Evolutionary conservation across 768 basidiomycete genomes (phyloP).

Genomic region (Boletellus ananiceps): DNA sequence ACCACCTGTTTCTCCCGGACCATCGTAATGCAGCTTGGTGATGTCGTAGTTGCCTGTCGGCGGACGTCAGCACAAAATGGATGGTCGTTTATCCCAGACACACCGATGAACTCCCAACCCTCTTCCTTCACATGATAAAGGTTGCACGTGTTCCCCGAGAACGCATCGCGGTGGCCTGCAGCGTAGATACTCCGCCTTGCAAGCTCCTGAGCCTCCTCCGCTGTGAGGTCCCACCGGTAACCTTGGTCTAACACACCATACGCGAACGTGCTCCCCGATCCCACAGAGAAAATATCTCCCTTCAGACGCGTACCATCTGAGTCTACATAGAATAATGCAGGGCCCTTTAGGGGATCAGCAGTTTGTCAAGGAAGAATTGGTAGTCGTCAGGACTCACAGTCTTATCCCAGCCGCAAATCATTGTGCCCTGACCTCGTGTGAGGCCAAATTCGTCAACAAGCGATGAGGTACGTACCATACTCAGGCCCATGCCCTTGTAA

Average conservation of each 20-base stretch:
- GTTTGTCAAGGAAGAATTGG: slow-evolving; percentile 1
- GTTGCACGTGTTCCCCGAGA: slow-evolving; percentile 94
- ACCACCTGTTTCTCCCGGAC: slow-evolving; percentile 67
- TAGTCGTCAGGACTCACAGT: slow-evolving; percentile 52
- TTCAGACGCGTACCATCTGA: slow-evolving; percentile 94
- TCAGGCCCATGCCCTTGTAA: slow-evolving; percentile 98
- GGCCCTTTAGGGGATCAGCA: slow-evolving; percentile 53
- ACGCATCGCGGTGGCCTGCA: slow-evolving; percentile 94
- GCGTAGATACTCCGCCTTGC: slow-evolving; percentile 93
- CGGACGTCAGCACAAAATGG: slow-evolving; percentile 8
- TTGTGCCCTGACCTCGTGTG: slow-evolving; percentile 69
- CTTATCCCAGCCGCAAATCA: slow-evolving; percentile 99
- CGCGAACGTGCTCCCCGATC: slow-evolving; percentile 97
- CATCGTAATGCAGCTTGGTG: slow-evolving; percentile 86
- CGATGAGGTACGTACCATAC: slow-evolving; percentile 68
- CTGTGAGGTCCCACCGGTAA: slow-evolving; percentile 87
- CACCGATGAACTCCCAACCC: slow-evolving; percentile 96
- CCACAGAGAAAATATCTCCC: slow-evolving; percentile 97
- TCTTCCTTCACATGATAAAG: slow-evolving; percentile 92
- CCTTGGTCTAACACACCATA: slow-evolving; percentile 98
- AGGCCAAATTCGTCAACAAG: slow-evolving; percentile 1
- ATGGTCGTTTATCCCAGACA: slow-evolving; percentile 22
- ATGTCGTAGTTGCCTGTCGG: slow-evolving; percentile 86
- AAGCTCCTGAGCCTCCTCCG: slow-evolving; percentile 92
- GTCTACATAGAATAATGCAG: slow-evolving; percentile 95